Base-by-base conservation (phyloP, 1,284 basidiomycete species). In the Gymnopus androsaceus region DNA sequence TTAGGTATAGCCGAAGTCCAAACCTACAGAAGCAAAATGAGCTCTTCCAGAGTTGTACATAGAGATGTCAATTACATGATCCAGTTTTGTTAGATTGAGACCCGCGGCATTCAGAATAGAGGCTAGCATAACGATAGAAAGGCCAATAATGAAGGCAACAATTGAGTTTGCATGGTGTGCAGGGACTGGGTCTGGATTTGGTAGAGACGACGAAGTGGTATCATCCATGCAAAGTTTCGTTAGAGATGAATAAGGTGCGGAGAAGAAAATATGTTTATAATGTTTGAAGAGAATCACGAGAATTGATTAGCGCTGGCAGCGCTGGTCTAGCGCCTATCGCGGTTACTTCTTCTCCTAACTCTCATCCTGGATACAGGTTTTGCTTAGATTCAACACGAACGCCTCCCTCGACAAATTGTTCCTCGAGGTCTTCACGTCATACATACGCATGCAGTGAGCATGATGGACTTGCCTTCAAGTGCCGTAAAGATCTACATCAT, bases 31-130 rank as follows among this genome's bases (percentile, higher is more conserved):
- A 53, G 17, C 21, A 44, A 8, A 53, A 53, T 31, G 56, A 54
- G 7, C 57, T n/a, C 23, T 23, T 21, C 25, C 25, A 15, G 3
- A n/a, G 33, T 27, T 49, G 42, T 37, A 34, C n/a, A 52, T 28
- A 19, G 34, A 50, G 17, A 45, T 33, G 31, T 40, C 1, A 36
- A 59, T 59, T 60, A 88, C 88, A 80, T 92, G 89, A 70, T 94
- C 91, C 33, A 92, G 72, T 69, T 94, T 94, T 42, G 88, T 90
- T 58, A 94, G 73, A 67, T 93, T 94, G 45, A 94, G 76, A 21
- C 92, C 92, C 1, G 88, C 89, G 38, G 92, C 92, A 64, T 94
- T 94, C 62, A 92, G 77, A 12, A 94, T 80, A 7, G 88, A 90
- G 0, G 92, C 88, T 14, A 89, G 74, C 2, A 89, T 74, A 42